Evolutionary conservation across 129 eudicot species (phyloP).

Genomic region (carrot (Daucus carota)): DH1_v3.0 NC_030383.2:10418001-10418500

Average conservation of each 20-base stretch:
- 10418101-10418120: too few species aligned
- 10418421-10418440: not conserved
- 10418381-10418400: not conserved
- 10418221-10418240: too few species aligned
- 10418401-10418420: conserved; percentile 16
- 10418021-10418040: too few species aligned
- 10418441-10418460: not conserved
- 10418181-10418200: too few species aligned
- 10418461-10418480: not conserved
- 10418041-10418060: too few species aligned
- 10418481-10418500: not conserved
- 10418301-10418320: conserved; percentile 1
- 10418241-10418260: not conserved
- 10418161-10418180: too few species aligned
- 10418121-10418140: too few species aligned
- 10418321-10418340: not conserved
- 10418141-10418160: too few species aligned
- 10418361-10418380: not conserved
- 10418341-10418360: not conserved
- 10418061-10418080: too few species aligned
- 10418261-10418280: conserved; percentile 4
- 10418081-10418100: too few species aligned
- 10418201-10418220: too few species aligned
- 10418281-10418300: not conserved
- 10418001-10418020: too few species aligned